Conservation (phyloP, 108 stramenopile genomes). For the Pseudonitzschia multistriata region DNA sequence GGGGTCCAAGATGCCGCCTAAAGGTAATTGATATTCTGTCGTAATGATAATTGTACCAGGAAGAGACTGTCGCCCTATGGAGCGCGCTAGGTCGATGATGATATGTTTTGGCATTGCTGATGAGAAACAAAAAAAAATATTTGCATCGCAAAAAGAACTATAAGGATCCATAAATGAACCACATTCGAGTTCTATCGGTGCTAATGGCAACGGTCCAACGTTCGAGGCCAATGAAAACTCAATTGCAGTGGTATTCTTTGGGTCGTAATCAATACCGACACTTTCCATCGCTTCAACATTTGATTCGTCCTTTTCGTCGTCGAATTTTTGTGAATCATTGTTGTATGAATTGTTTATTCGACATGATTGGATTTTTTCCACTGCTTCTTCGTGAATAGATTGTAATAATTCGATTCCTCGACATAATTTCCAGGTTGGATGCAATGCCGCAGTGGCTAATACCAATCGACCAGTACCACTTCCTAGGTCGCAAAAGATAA, state of each 20-base stretch:
- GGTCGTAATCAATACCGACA: not conserved
- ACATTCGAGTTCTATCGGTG: constrained; percentile 57
- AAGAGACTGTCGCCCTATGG: constrained; percentile 69
- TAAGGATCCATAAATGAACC: constrained; percentile 78
- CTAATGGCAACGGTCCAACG: constrained; percentile 32
- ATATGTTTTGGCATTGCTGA: constrained; percentile 55
- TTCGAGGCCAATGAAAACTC: not conserved
- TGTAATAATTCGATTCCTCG: constrained; percentile 67
- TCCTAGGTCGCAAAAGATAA: constrained; percentile 35
- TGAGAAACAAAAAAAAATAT: constrained; percentile 75
- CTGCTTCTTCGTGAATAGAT: constrained; percentile 53
- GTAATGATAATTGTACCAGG: constrained; percentile 79
- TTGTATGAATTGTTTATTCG: not conserved
- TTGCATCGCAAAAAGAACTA: constrained; percentile 67
- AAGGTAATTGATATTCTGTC: constrained; percentile 63
- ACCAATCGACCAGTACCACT: constrained; percentile 81
- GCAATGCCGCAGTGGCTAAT: constrained; percentile 63
- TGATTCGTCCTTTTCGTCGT: not conserved
- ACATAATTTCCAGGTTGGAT: constrained; percentile 63
- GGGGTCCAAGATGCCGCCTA: constrained; percentile 13
- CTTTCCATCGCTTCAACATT: not conserved
- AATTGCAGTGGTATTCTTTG: not conserved
- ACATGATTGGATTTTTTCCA: constrained; percentile 30
- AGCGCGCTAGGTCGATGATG: constrained; percentile 43
- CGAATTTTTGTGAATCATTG: not conserved